phyloP scores from a whole-genome alignment of 164 flowering plant genomes.

The Pachysandra terminalis region DNA sequence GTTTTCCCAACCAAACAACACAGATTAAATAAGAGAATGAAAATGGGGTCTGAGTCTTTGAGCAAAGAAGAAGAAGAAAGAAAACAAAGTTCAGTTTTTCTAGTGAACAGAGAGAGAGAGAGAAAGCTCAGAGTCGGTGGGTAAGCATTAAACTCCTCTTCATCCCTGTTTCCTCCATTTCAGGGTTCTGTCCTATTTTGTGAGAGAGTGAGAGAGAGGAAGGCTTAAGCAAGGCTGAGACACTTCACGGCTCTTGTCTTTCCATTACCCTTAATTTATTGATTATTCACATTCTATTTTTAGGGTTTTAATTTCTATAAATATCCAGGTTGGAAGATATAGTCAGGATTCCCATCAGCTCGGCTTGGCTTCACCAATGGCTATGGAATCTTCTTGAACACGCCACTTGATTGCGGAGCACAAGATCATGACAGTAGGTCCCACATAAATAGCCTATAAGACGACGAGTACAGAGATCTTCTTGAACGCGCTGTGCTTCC shows the following conservation, averaged over 20 bases:
- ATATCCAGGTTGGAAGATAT: no score
- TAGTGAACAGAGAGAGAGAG: neutral
- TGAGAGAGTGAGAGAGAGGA: neutral
- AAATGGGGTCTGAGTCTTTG: constrained; percentile 4
- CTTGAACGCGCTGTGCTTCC: no score
- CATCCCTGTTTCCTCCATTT: constrained; percentile 16
- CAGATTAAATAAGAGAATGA: constrained; percentile 3
- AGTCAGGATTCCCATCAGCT: no score
- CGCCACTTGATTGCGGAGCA: no score
- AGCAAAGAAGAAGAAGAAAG: neutral
- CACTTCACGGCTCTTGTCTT: neutral
- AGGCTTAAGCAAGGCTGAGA: neutral
- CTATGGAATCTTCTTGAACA: no score
- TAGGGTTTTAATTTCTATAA: no score
- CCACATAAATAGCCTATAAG: no score
- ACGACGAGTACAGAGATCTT: no score
- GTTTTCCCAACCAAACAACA: constrained; percentile 4
- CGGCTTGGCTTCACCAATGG: no score
- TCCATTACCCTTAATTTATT: neutral
- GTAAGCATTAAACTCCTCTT: constrained; percentile 10
- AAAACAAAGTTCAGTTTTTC: neutral
- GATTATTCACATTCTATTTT: neutral
- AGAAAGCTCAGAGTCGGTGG: constrained; percentile 6
- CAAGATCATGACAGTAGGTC: no score
- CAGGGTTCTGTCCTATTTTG: constrained; percentile 17